A percentile compares a stretch with the other conserved stretches of the same genome.
Conservation (phyloP, 1,139 yeast genomes). For the Pichia sp. region DNA sequence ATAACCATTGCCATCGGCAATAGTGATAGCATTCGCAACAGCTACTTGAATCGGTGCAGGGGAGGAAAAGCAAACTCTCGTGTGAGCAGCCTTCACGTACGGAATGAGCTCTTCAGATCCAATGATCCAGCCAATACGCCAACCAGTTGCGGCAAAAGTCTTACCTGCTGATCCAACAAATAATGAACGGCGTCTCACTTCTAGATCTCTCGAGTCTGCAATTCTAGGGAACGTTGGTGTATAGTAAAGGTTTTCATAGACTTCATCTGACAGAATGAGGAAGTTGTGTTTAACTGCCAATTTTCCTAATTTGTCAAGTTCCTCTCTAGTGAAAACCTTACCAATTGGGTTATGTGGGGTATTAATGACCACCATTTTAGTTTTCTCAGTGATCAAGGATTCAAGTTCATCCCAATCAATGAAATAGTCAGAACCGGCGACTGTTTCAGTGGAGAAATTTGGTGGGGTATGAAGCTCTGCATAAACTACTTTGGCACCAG, state of each 20-base stretch:
- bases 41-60: slow-evolving; percentile 97
- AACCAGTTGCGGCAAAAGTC: slow-evolving; percentile 95
- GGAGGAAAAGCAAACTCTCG: slow-evolving; percentile 82
- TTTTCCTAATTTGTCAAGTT: slow-evolving; percentile 66
- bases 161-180: slow-evolving; percentile 98
- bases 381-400: slow-evolving; percentile 59
- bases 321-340: slow-evolving; percentile 71
- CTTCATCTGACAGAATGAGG: slow-evolving; percentile 84
- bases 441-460: slow-evolving; percentile 55
- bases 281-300: slow-evolving; percentile 79
- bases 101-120: slow-evolving; percentile 79
- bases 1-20: slow-evolving; percentile 53
- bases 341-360: slow-evolving; percentile 98
- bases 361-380: slow-evolving; percentile 81
- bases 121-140: slow-evolving; percentile 96
- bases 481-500: slow-evolving; percentile 86
- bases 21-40: slow-evolving; percentile 63
- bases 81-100: slow-evolving; percentile 84
- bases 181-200: slow-evolving; percentile 67
- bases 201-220: slow-evolving; percentile 59
- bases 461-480: slow-evolving; percentile 83
- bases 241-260: slow-evolving; percentile 83
- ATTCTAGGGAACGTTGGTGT: slow-evolving; percentile 63
- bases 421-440: slow-evolving; percentile 81
- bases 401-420: slow-evolving; percentile 74